Base-by-base conservation (phyloP, 371 early-diverging fungal species). In the Globomyces sp. region DNA sequence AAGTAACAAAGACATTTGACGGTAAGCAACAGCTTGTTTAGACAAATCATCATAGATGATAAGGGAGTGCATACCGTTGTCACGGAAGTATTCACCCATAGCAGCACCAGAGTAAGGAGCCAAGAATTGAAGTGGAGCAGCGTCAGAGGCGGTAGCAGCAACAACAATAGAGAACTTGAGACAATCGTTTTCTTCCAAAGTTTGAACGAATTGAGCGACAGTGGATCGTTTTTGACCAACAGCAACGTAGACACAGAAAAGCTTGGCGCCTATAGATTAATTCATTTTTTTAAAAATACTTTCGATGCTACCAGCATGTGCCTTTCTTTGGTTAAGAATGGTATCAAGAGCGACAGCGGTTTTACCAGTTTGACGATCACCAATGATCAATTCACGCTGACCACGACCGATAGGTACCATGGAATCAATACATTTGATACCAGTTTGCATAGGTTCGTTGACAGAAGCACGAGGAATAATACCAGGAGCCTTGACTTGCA, bases 361-460 rank as follows among this genome's bases (percentile, higher is more conserved):
- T 88, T 95, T 95, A 71, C 96, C 96, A 72, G 95, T 94, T 80
- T 96, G 96, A 87, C 95, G 92, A 85, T 96, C 96, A 80, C 96
- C 96, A 82, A 94, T 94, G 79, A 96, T 96, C 86, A 96, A 87
- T 86, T 96, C 96, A 90, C 96, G 92, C 86, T 96, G 96, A 75
- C 96, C 96, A 92, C 96, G 92, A 76, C 96, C 96, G 70, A 96
- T 94, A 74, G 96, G 96, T 68, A 96, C 89, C 96, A 96, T 96
- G 80, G 94, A 93, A 87, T 96, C 95, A 75, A 96, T 92, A 74
- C 93, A 96, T 87, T 96, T 96, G 86, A 93, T 93, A 81, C 96
- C 96, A 75, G 96, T 96, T 80, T 92, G 92, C 94, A 96, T 94
- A 77, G 96, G 96, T 83, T 95, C 93, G 81, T 91, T 90, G 73